These are phyloP conservation scores for Fusarium tanahbumbuense DNA, from an alignment of 2,329 filamentous ascomycete genomes.

Conservation along the genomic window DNA sequence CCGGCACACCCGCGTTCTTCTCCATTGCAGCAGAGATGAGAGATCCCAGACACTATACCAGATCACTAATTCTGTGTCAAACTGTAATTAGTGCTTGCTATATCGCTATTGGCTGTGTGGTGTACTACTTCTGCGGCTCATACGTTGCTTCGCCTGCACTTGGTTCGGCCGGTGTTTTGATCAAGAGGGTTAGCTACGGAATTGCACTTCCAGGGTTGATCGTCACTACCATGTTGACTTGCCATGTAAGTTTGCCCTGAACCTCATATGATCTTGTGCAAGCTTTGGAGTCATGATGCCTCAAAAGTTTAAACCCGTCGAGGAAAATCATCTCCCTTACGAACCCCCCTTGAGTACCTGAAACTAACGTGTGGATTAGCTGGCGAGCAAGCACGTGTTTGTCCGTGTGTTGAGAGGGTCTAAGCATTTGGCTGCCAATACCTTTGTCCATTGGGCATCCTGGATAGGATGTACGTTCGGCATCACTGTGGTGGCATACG, in stretches of 20 bases:
- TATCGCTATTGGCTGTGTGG: conserved; percentile 51
- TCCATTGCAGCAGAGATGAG: conserved; percentile 51
- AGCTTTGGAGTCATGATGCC: not conserved
- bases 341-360: accelerated
- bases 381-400: conserved; percentile 34
- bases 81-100: conserved; percentile 50
- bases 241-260: conserved; percentile 41
- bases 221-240: conserved; percentile 43
- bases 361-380: not conserved
- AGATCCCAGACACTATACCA: conserved; percentile 47
- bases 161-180: conserved; percentile 55
- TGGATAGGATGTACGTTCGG: conserved; percentile 48
- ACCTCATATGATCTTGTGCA: not conserved
- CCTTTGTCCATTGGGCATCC: conserved; percentile 46
- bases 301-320: not conserved
- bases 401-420: conserved; percentile 45
- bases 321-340: not conserved
- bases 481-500: conserved; percentile 44
- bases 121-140: conserved; percentile 60
- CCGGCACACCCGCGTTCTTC: conserved; percentile 52
- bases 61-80: conserved; percentile 45
- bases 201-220: conserved; percentile 48
- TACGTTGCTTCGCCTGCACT: conserved; percentile 61
- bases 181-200: conserved; percentile 60
- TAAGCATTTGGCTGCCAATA: conserved; percentile 48